phyloP scores from a whole-genome alignment of 352 stramenopile species.

The Phytopythium ostracodes region DNA sequence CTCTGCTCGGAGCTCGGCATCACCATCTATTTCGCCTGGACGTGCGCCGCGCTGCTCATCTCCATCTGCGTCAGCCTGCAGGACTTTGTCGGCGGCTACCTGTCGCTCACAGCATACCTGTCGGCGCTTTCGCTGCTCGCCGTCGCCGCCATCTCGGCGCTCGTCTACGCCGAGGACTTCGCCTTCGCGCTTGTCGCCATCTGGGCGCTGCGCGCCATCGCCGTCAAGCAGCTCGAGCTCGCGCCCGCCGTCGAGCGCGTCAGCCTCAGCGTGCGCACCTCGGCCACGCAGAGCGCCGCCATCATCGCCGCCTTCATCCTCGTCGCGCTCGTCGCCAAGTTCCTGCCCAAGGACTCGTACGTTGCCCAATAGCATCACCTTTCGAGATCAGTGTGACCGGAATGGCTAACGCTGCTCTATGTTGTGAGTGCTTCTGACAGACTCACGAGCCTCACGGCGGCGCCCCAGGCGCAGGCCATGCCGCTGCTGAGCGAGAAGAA shows the following conservation, averaged over 20 bases:
- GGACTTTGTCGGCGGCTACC: constrained; percentile 34
- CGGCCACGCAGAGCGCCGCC: constrained; percentile 48
- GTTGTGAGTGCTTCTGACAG: background rate
- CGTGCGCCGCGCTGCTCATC: constrained; percentile 63
- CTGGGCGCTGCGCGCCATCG: constrained; percentile 58
- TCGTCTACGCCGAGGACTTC: constrained; percentile 56
- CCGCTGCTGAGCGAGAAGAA: constrained; percentile 42
- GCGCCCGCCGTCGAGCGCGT: constrained; percentile 34
- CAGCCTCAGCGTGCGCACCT: constrained; percentile 62
- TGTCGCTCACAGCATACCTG: constrained; percentile 56
- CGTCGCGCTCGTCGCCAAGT: constrained; percentile 33
- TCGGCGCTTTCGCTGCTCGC: constrained; percentile 50
- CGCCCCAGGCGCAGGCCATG: constrained; percentile 22
- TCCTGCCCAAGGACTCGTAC: constrained; percentile 31
- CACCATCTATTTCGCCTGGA: constrained; percentile 74
- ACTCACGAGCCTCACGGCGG: constrained; percentile 5
- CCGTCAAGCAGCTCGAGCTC: constrained; percentile 45
- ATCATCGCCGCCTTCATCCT: constrained; percentile 59
- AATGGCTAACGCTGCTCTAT: background rate
- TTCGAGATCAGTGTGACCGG: constrained; percentile 3
- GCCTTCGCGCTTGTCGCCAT: constrained; percentile 59
- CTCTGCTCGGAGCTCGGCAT: constrained; percentile 57
- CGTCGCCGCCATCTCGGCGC: constrained; percentile 45
- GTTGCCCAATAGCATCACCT: background rate
- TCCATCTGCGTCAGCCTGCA: constrained; percentile 60